Conservation (phyloP, 192 early-diverging fungal species). For the Coemansia sp. region DNA sequence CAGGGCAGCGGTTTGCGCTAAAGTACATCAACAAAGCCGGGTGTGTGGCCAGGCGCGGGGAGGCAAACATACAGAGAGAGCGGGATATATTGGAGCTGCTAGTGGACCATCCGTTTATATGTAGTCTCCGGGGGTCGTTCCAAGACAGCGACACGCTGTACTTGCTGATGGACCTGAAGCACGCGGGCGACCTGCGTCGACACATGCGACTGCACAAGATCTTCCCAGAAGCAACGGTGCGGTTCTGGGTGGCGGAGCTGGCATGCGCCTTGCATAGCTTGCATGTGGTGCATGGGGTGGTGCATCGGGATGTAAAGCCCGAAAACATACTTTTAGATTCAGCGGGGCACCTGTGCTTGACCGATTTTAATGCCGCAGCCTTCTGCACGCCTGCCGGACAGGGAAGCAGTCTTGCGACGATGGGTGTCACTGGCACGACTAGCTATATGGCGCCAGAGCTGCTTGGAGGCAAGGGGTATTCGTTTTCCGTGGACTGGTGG, state of each 20-base stretch:
- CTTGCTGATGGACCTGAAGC: constrained; percentile 86
- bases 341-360: constrained; percentile 78
- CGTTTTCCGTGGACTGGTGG: constrained; percentile 88
- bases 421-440: constrained; percentile 54
- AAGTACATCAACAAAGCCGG: constrained; percentile 91
- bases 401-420: neutral
- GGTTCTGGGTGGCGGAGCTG: constrained; percentile 84
- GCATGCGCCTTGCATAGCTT: constrained; percentile 78
- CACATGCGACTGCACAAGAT: constrained; percentile 40
- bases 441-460: constrained; percentile 83
- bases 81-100: constrained; percentile 77
- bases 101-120: constrained; percentile 66
- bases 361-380: constrained; percentile 89
- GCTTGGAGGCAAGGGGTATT: constrained; percentile 58
- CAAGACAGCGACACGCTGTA: constrained; percentile 90
- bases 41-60: constrained; percentile 72
- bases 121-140: constrained; percentile 87
- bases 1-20: constrained; percentile 75
- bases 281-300: constrained; percentile 68
- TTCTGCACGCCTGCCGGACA: constrained; percentile 60
- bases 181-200: constrained; percentile 83
- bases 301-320: constrained; percentile 87
- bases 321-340: constrained; percentile 73
- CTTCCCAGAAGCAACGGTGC: constrained; percentile 68
- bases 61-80: constrained; percentile 81